phyloP scores from a whole-genome alignment of 768 basidiomycete species.

The Mycena sanguinolenta region DNA sequence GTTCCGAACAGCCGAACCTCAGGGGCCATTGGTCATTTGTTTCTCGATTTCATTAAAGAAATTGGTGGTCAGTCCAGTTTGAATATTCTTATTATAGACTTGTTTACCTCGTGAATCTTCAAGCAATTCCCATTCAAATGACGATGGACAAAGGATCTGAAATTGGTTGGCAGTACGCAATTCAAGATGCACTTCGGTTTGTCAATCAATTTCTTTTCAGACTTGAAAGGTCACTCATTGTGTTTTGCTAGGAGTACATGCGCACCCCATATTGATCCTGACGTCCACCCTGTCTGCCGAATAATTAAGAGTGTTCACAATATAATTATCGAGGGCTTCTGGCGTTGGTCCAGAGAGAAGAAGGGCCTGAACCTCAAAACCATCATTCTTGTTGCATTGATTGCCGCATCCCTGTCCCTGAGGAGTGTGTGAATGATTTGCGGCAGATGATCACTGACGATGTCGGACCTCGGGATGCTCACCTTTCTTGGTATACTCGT shows the following conservation, averaged over 20 bases:
- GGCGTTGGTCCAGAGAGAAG: background rate
- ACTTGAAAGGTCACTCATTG: background rate
- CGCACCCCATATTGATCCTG: background rate
- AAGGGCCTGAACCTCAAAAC: background rate
- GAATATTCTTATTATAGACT: background rate
- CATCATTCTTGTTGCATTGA: background rate
- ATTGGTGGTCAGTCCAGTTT: slow-evolving; percentile 38
- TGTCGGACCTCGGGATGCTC: too few relatives aligned
- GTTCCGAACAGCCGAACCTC: slow-evolving; percentile 8
- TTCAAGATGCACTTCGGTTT: slow-evolving; percentile 11
- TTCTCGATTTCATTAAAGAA: slow-evolving; percentile 47
- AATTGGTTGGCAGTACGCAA: slow-evolving; percentile 42
- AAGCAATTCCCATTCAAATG: slow-evolving; percentile 45
- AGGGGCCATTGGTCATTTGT: slow-evolving; percentile 46
- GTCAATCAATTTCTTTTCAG: slow-evolving; percentile 1
- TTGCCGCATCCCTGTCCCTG: too few relatives aligned
- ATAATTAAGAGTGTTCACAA: background rate
- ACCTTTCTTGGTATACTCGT: too few relatives aligned
- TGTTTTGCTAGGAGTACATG: background rate
- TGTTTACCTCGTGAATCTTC: background rate
- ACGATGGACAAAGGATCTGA: slow-evolving; percentile 49
- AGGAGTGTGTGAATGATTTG: too few relatives aligned
- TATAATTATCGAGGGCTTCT: background rate
- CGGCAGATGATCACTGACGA: too few relatives aligned
- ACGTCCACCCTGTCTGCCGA: background rate